phyloP scores from a whole-genome alignment of 139 green algal species.

The Coelastrella sp. region DNA sequence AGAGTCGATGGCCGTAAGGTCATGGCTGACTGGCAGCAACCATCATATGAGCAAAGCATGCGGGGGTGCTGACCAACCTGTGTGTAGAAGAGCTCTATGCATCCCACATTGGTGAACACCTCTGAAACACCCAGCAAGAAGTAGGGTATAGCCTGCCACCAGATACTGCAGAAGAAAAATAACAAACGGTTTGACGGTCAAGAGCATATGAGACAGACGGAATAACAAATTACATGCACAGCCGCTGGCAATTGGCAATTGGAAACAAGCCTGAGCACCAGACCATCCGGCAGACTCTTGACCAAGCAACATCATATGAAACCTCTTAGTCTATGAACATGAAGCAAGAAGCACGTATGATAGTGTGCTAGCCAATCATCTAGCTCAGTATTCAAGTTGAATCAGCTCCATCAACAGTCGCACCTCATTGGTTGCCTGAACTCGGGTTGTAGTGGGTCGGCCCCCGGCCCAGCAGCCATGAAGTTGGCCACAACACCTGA shows the following conservation, averaged over 20 bases:
- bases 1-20: background rate
- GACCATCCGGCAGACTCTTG: too few species aligned
- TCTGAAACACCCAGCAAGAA: conserved; percentile 61
- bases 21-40: background rate
- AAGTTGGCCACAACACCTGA: conserved; percentile 8
- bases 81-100: conserved; percentile 69
- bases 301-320: too few species aligned
- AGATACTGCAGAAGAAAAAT: conserved; percentile 41
- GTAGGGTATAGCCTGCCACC: conserved; percentile 61
- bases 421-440: conserved; percentile 48
- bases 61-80: background rate
- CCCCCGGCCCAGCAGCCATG: background rate
- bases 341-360: background rate
- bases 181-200: background rate
- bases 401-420: background rate
- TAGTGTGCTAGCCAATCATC: background rate
- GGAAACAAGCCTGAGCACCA: too few species aligned
- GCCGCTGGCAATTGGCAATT: background rate
- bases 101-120: conserved; percentile 59
- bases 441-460: background rate
- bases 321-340: too few species aligned
- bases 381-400: background rate
- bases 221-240: background rate
- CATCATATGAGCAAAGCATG: background rate
- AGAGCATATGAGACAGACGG: background rate